Conservation (phyloP, 2,329 filamentous ascomycete genomes). For the Calonectria ilicicola region DNA sequence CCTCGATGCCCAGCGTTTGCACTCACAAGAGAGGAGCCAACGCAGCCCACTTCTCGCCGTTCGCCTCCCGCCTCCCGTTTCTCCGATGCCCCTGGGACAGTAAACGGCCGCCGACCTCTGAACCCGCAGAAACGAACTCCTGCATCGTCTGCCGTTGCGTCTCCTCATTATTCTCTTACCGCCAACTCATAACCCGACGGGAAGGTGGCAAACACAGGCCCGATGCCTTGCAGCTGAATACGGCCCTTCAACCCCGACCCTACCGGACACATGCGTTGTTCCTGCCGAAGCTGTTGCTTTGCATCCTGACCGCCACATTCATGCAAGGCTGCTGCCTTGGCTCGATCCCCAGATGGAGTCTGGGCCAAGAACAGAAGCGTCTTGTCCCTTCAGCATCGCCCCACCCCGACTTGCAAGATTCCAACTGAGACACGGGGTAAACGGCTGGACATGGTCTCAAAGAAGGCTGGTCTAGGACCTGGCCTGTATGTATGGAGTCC, state of each 20-base stretch:
- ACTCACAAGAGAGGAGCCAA: background rate
- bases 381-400: background rate
- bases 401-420: constrained; percentile 7
- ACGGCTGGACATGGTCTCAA: background rate
- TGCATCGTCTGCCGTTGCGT: background rate
- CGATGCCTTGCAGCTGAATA: background rate
- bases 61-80: too few species aligned
- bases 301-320: constrained; percentile 11
- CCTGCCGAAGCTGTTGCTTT: background rate
- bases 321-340: background rate
- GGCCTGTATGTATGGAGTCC: background rate
- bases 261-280: background rate
- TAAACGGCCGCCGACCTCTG: background rate
- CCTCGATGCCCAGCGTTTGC: background rate
- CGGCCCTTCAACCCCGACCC: background rate
- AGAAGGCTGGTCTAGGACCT: background rate
- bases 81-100: background rate
- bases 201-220: background rate
- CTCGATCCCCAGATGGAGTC: background rate
- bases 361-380: background rate
- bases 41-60: background rate
- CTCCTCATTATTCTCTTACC: constrained; percentile 1
- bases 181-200: background rate
- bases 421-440: constrained; percentile 3
- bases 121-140: background rate